Evolutionary conservation across 148 eudicot genomes (phyloP), one percentile per base, ranked within the genome.

Genomic region (Cornus kousa): DNA sequence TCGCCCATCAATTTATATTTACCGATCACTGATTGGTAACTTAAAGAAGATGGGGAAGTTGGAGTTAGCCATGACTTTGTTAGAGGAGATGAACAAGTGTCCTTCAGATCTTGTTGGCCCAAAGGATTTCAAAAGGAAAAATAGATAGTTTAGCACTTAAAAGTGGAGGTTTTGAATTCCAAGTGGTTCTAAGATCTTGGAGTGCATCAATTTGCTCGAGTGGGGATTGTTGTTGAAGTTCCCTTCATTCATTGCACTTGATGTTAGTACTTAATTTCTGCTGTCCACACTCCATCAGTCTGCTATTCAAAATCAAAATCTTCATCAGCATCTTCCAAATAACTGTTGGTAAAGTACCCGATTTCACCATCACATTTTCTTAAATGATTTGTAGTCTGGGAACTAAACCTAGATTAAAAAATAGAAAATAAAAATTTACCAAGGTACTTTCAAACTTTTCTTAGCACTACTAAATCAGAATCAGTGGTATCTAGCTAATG

Each of bases 31-130:
- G 48, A 85, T 95, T 48, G 53, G 75, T 73, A 85, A 86, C 80
- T 83, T 86, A n/a, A 95, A 88, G 78, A 93, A 80, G 82, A 81
- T 85, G 88, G 98, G 94, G 72, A 89, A 82, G 74, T 77, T 83
- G 20, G 92, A 91, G 80, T 70, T 83, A 76, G 92, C 97, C 67
- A 72, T 78, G 78, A 77, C 73, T 28, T 82, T 90, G 50, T 82
- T 72, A 70, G 83, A 84, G 77, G 97, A 95, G 91, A 91, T 93
- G 97, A 88, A 84, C 80, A 43, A 83, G 60, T 80, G 83, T 73
- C 57, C 80, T 48, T 50, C 90, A 28, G 40, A 86, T 82, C 90
- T 87, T 82, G 88, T 88, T 74, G 93, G 94, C 83, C 94, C 97
- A 33, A 87, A 89, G 77, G 89, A 93, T 80, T 91, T 90, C 77